Evolutionary conservation across 768 basidiomycete genomes (phyloP).

Genomic region (Exidia glandulosa): DNA sequence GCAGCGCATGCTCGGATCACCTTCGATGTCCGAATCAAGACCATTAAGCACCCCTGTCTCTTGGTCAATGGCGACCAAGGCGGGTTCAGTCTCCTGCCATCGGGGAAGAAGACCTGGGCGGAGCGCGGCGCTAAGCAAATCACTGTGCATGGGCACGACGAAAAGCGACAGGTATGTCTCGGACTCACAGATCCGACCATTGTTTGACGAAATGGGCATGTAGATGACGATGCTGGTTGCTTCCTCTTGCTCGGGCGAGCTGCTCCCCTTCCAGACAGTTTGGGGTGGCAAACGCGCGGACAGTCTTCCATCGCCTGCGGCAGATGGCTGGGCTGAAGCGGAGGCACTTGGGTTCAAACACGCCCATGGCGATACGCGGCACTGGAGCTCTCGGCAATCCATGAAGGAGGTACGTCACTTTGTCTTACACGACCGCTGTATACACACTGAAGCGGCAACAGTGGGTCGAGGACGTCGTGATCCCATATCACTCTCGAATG

Average conservation of each 20-base stretch:
- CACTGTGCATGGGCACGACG: constrained; percentile 14
- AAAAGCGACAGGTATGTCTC: constrained; percentile 11
- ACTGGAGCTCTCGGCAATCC: not conserved
- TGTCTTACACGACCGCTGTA: not conserved
- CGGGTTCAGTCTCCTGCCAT: constrained; percentile 7
- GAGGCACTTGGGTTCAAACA: not conserved
- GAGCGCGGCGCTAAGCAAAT: constrained; percentile 15
- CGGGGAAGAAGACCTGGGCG: constrained; percentile 10
- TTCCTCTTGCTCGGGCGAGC: constrained; percentile 13
- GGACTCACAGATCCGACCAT: not conserved
- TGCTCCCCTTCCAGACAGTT: constrained; percentile 23
- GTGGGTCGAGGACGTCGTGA: not conserved
- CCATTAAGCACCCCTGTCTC: constrained; percentile 6
- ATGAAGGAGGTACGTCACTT: not conserved
- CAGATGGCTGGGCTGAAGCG: not conserved
- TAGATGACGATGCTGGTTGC: constrained; percentile 16
- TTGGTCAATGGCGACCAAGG: constrained; percentile 18
- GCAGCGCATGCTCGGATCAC: constrained; percentile 12
- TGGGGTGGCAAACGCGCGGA: constrained; percentile 12
- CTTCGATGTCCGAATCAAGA: constrained; percentile 6
- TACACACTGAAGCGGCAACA: not conserved
- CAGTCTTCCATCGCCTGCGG: constrained; percentile 10
- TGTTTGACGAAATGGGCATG: too few species aligned
- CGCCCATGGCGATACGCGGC: not conserved
- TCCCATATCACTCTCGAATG: not conserved